Evolutionary conservation across 1,284 basidiomycete species (phyloP), one percentile per base, ranked within the genome.

Genomic region (Fistulinella cinereoalba): DNA sequence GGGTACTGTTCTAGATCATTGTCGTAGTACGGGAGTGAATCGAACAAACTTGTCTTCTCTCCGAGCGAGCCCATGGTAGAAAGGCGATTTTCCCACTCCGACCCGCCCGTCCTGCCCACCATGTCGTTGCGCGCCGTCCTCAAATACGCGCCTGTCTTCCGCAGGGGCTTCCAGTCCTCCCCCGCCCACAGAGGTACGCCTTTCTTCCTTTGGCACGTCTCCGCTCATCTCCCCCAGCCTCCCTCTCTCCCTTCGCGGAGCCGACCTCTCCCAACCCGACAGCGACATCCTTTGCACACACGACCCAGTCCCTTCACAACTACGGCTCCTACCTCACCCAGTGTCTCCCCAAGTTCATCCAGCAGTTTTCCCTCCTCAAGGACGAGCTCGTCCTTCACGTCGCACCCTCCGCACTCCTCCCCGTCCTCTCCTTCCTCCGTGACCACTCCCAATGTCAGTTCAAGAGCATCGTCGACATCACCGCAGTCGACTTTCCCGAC

Each of bases 391-490:
- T 91, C 12, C 79, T 99, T 54, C 92, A 96, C 72, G 77, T 89
- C 64, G 79, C 86, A 0, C 97, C 97, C 6, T 77, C 83, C 19
- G 90, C 81, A 46, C 74, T 99, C 58, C 67, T 95, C 44, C 94
- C 92, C 24, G 84, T 92, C 42, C 77, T 99, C 57, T 89, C 84
- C 16, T 99, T 99, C 77, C 79, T 99, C 51, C 86, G 95, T 53
- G 96, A 99, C 73, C 97, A 99, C 72, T 82, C 88, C 4, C 92
- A 96, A 69, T 94, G 91, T 62, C 95, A 97, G 66, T 99, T 91
- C 79, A 97, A 97, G 74, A 73, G 77, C 46, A 77, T 88, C 53
- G 89, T 97, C 79, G 96, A 99, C 67, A 88, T 99, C 62, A 92
- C 87, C 50, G 97, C 92, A 34, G 96, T 89, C 25, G 97, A 99